A percentile compares a stretch with the other conserved stretches of the same genome.
Evolutionary conservation across 768 basidiomycete species (phyloP).

Genomic region (Lactarius sanguifluus): DNA sequence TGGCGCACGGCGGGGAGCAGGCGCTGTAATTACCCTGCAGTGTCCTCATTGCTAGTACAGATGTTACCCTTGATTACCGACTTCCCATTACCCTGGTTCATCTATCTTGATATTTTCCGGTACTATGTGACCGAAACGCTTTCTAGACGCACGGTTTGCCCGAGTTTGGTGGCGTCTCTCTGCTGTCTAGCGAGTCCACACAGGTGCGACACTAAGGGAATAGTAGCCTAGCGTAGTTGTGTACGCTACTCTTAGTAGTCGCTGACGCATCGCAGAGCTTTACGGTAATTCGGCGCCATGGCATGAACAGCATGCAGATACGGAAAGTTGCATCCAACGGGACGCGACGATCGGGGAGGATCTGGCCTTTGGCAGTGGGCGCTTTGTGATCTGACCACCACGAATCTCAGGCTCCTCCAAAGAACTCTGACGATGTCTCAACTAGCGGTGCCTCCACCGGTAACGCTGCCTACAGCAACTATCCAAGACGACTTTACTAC

Average conservation of each 20-base stretch:
- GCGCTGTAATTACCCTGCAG: neutral
- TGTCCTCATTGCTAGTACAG: neutral
- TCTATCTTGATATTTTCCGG: neutral
- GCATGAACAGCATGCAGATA: neutral
- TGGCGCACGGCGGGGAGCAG: neutral
- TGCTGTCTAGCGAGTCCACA: too few relatives aligned
- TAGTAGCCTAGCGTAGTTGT: neutral
- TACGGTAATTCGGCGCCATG: neutral
- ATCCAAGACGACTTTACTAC: slow-evolving; percentile 27
- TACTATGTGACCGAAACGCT: neutral
- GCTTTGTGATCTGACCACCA: neutral
- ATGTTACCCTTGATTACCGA: neutral
- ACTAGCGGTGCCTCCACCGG: slow-evolving; percentile 15
- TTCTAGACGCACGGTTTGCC: neutral
- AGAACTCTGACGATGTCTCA: neutral
- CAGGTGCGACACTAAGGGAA: too few relatives aligned
- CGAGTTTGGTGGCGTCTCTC: neutral
- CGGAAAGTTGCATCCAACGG: neutral
- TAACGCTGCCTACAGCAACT: slow-evolving; percentile 24
- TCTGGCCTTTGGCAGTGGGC: neutral
- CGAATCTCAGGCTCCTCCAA: neutral
- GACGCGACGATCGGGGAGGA: too few relatives aligned
- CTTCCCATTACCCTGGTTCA: neutral
- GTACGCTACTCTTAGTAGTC: neutral
- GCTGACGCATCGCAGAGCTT: neutral